A percentile compares a stretch with the other conserved stretches of the same genome.
Conservation (phyloP, 1,284 basidiomycete species). For the Kwoniella shivajii region DNA sequence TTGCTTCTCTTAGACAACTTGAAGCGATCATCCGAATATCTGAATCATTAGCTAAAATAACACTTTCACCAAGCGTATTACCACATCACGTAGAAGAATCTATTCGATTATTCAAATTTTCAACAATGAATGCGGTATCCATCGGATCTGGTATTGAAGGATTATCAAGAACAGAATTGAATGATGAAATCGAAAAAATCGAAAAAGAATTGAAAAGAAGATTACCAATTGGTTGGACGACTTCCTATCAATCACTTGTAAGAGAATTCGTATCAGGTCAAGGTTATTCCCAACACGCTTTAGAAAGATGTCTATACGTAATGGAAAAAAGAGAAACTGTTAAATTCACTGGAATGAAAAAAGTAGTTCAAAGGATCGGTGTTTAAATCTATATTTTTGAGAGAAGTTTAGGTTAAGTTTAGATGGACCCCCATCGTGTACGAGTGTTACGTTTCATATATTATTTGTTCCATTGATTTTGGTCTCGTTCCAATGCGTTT, state of each 20-base stretch:
- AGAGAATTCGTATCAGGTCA: slow-evolving; percentile 93
- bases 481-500: background rate
- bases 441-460: background rate
- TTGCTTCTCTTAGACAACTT: slow-evolving; percentile 69
- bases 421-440: too few species aligned
- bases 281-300: slow-evolving; percentile 84
- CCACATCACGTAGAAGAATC: slow-evolving; percentile 97
- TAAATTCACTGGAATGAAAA: slow-evolving; percentile 75
- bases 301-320: slow-evolving; percentile 89
- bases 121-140: slow-evolving; percentile 98
- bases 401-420: too few species aligned
- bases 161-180: slow-evolving; percentile 85
- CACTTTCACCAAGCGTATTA: slow-evolving; percentile 80
- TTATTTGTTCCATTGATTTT: background rate
- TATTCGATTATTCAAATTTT: slow-evolving; percentile 96
- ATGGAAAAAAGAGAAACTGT: slow-evolving; percentile 95
- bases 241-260: slow-evolving; percentile 90
- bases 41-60: slow-evolving; percentile 93
- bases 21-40: slow-evolving; percentile 99
- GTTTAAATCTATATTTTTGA: slow-evolving; percentile 29
- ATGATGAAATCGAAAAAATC: slow-evolving; percentile 90
- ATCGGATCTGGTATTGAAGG: slow-evolving; percentile 79
- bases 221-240: slow-evolving; percentile 95
- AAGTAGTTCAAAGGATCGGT: slow-evolving; percentile 49
- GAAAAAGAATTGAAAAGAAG: slow-evolving; percentile 87